Percentiles rank a stretch among this genome's conserved stretches.
phyloP scores from a whole-genome alignment of 495 filamentous ascomycete species.

The Friedmanniomyces simplex region DNA sequence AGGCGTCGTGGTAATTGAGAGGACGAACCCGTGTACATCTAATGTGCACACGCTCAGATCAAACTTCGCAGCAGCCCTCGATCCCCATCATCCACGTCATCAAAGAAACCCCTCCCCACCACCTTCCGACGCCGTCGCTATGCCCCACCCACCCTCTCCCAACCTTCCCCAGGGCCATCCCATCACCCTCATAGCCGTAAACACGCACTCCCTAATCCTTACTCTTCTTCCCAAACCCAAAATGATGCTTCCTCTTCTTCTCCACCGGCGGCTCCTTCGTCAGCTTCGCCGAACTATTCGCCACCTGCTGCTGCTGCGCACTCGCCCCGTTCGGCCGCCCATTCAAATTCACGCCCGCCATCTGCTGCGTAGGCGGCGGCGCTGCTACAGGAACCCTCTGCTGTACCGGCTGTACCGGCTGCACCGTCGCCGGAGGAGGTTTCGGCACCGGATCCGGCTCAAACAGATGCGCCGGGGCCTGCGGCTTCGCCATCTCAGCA shows the following conservation, averaged over 20 bases:
- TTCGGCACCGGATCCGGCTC: slow-evolving; percentile 53
- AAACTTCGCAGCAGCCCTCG: no score
- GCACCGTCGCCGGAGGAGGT: slow-evolving; percentile 26
- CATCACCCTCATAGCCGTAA: no score
- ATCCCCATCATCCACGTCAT: no score
- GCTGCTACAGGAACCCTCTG: slow-evolving; percentile 29
- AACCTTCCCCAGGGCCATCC: no score
- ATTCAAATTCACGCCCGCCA: slow-evolving; percentile 48
- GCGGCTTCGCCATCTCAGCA: slow-evolving; percentile 64
- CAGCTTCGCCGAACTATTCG: slow-evolving; percentile 32
- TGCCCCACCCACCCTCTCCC: no score
- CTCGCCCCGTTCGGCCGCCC: slow-evolving; percentile 28
- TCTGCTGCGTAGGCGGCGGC: slow-evolving; percentile 45
- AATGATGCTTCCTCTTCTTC: slow-evolving; percentile 68
- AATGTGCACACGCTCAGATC: no score
- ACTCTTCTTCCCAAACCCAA: slow-evolving; percentile 55
- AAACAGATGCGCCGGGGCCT: slow-evolving; percentile 76
- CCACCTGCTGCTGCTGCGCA: slow-evolving; percentile 12
- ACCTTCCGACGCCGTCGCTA: no score
- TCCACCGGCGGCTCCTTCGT: slow-evolving; percentile 44
- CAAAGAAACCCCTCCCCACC: no score
- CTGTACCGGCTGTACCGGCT: slow-evolving; percentile 23
- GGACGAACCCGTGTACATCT: no score
- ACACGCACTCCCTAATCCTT: slow-evolving; percentile 3
- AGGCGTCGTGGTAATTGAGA: no score